These are phyloP conservation scores for Solanum ossicruentum DNA, from an alignment of 257 asterid genomes.

Conservation along the genomic window DNA sequence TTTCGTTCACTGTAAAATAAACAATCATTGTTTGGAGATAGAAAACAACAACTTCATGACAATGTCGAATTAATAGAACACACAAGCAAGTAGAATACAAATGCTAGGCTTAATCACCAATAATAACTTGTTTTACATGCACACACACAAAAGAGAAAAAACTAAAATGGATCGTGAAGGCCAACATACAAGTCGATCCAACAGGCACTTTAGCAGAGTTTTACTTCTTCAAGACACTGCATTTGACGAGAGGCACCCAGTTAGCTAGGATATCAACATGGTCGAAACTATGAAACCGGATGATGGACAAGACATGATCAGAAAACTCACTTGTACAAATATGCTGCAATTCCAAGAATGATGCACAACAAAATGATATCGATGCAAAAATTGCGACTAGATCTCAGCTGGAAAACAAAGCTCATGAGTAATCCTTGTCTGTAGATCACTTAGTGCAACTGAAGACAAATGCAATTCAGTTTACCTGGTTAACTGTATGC, in stretches of 20 bases:
- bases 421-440: neutral
- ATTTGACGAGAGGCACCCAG: neutral
- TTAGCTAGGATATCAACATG: neutral
- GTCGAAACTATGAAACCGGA: neutral
- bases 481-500: slow-evolving; percentile 92
- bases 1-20: neutral
- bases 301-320: neutral
- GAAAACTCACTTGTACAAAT: slow-evolving; percentile 75
- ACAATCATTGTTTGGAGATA: neutral
- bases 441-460: neutral
- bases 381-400: slow-evolving; percentile 91
- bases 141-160: neutral
- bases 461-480: neutral
- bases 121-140: neutral
- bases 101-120: neutral
- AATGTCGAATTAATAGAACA: neutral
- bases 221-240: slow-evolving; percentile 39
- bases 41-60: neutral
- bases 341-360: slow-evolving; percentile 95
- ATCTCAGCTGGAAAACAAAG: slow-evolving; percentile 63
- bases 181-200: neutral
- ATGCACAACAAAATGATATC: slow-evolving; percentile 81
- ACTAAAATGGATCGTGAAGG: neutral
- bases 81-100: neutral
- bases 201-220: neutral